These are phyloP conservation scores for Zasmidium cellare DNA, from an alignment of 2,329 filamentous ascomycete species.

Conservation along the genomic window DNA sequence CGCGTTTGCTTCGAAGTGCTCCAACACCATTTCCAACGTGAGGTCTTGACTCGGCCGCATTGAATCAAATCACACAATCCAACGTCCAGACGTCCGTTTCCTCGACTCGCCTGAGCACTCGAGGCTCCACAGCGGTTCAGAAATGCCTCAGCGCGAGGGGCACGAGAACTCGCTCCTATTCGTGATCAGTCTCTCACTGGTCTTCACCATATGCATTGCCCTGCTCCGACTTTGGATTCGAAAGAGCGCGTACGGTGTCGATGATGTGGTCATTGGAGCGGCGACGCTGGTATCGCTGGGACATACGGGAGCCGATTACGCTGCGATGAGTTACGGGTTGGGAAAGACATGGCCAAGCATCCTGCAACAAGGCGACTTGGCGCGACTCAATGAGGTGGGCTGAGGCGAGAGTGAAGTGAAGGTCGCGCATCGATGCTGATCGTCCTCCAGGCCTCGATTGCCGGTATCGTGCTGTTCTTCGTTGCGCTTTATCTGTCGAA, in stretches of 20 bases:
- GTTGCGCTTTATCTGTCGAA: slow-evolving; percentile 33
- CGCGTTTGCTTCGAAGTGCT: slow-evolving; percentile 8
- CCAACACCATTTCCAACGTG: background rate
- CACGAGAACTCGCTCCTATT: slow-evolving; percentile 30
- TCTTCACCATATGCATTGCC: slow-evolving; percentile 32
- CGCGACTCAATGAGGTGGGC: slow-evolving; percentile 27
- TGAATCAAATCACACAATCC: background rate
- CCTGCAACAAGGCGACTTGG: slow-evolving; percentile 14
- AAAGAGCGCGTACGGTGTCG: slow-evolving; percentile 28
- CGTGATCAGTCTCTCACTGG: slow-evolving; percentile 33
- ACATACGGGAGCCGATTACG: slow-evolving; percentile 31
- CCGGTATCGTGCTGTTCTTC: slow-evolving; percentile 31
- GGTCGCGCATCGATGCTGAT: slow-evolving; percentile 5
- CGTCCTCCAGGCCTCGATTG: slow-evolving; percentile 25
- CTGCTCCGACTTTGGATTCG: slow-evolving; percentile 32
- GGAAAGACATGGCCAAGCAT: slow-evolving; percentile 28
- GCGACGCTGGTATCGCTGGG: slow-evolving; percentile 31
- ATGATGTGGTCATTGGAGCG: slow-evolving; percentile 31
- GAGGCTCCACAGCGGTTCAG: background rate
- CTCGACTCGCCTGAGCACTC: background rate
- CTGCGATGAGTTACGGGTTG: slow-evolving; percentile 28
- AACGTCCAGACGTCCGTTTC: background rate
- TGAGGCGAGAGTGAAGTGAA: background rate
- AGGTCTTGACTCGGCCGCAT: background rate
- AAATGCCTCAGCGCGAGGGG: slow-evolving; percentile 27